phyloP scores from a whole-genome alignment of 176 grass and related monocot genomes.

The Paspalum vaginatum region DNA sequence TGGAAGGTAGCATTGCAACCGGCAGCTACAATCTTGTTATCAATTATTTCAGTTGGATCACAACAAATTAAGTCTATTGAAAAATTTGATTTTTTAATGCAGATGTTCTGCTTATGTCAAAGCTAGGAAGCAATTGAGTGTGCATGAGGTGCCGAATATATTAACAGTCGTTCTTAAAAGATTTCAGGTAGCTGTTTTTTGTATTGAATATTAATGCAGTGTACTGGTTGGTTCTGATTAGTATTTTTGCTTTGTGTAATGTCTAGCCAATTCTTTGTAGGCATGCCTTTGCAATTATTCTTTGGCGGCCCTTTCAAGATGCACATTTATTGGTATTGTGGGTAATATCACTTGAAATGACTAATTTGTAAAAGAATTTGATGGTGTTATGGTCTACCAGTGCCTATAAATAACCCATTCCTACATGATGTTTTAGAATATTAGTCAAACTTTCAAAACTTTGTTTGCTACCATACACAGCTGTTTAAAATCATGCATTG shows the following conservation, averaged over 20 bases:
- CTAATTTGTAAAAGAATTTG: conserved; percentile 12
- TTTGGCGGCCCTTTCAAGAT: not conserved
- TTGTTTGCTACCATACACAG: not conserved
- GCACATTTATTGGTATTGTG: conserved; percentile 13
- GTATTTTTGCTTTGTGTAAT: conserved; percentile 20
- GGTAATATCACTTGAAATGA: conserved; percentile 15
- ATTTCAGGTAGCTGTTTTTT: conserved; percentile 72
- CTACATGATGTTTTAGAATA: not conserved
- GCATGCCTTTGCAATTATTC: conserved; percentile 17
- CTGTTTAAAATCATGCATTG: not conserved
- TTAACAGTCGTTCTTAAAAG: conserved; percentile 98
- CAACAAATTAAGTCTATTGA: conserved; percentile 36
- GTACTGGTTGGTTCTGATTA: conserved; percentile 28
- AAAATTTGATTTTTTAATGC: conserved; percentile 19
- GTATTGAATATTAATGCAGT: conserved; percentile 22
- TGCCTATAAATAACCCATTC: not conserved
- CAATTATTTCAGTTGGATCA: conserved; percentile 9
- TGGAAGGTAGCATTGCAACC: conserved; percentile 70
- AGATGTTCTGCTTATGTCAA: conserved; percentile 94
- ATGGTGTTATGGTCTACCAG: conserved; percentile 15
- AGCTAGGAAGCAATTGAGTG: conserved; percentile 90
- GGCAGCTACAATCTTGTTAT: not conserved
- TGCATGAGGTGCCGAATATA: conserved; percentile 99
- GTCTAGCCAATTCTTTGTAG: conserved; percentile 20
- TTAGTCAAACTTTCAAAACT: not conserved